Conservation (phyloP, 2,329 filamentous ascomycete species). For the Clarireedia hainanense region DNA sequence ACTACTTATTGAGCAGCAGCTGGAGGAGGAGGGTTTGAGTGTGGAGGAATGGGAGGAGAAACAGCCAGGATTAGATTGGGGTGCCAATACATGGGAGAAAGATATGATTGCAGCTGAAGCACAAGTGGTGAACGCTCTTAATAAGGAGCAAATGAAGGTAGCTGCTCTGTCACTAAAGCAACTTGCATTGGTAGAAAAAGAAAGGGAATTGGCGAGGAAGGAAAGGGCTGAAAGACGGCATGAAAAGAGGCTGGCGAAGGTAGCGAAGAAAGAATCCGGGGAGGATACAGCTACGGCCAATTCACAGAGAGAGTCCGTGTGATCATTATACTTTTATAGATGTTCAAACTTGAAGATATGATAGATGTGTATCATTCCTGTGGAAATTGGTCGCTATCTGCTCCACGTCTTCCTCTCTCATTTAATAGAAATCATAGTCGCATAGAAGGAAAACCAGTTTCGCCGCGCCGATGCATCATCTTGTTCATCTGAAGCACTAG, state of each 20-base stretch:
- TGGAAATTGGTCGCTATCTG: constrained; percentile 1
- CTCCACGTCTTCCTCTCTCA: constrained; percentile 12
- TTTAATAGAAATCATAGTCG: constrained; percentile 14
- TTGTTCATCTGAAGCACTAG: constrained; percentile 5
- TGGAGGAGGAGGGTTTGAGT: constrained; percentile 4
- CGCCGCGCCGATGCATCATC: constrained; percentile 30
- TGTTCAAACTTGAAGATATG: neutral
- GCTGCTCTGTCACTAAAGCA: constrained; percentile 18
- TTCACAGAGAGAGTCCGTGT: neutral
- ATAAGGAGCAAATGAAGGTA: constrained; percentile 32
- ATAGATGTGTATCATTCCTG: neutral
- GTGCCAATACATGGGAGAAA: constrained; percentile 3
- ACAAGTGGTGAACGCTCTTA: constrained; percentile 20
- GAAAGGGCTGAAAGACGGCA: constrained; percentile 26
- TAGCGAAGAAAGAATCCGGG: constrained; percentile 1
- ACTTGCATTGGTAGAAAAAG: constrained; percentile 36
- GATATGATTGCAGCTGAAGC: neutral
- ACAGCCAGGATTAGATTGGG: constrained; percentile 6
- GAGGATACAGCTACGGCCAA: neutral
- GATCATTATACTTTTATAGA: neutral
- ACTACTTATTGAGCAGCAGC: constrained; percentile 8
- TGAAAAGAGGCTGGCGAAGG: constrained; percentile 12
- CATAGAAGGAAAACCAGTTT: constrained; percentile 20
- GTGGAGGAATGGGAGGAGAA: constrained; percentile 1
- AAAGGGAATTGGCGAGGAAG: constrained; percentile 34